phyloP scores from a whole-genome alignment of 2,329 filamentous ascomycete genomes.

The Pseudocercospora vitis region DNA sequence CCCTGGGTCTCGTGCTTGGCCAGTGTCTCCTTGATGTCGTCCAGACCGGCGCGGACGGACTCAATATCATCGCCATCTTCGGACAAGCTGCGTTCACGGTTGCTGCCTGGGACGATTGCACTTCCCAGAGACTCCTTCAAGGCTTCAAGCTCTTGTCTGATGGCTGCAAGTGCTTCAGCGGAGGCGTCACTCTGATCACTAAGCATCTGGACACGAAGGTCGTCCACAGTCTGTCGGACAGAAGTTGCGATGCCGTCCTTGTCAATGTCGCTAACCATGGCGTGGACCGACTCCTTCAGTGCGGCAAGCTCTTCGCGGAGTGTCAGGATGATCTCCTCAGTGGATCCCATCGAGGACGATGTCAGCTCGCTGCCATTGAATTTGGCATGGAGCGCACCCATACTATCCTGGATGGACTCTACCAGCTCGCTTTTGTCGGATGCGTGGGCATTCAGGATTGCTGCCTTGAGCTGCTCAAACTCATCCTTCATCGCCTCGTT shows the following conservation, averaged over 20 bases:
- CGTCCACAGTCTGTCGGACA: slow-evolving; percentile 53
- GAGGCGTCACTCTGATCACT: slow-evolving; percentile 44
- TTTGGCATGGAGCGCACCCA: slow-evolving; percentile 50
- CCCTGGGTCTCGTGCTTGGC: slow-evolving; percentile 28
- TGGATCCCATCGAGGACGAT: slow-evolving; percentile 36
- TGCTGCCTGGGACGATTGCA: slow-evolving; percentile 42
- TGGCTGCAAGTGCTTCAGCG: slow-evolving; percentile 43
- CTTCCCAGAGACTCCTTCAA: slow-evolving; percentile 46
- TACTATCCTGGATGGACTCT: slow-evolving; percentile 57
- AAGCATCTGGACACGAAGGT: slow-evolving; percentile 42
- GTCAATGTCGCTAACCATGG: slow-evolving; percentile 52
- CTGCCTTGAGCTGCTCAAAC: slow-evolving; percentile 76
- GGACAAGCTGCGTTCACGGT: slow-evolving; percentile 9
- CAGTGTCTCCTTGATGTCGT: slow-evolving; percentile 43
- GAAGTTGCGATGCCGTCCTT: slow-evolving; percentile 66
- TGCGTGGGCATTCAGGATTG: slow-evolving; percentile 63
- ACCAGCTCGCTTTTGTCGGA: slow-evolving; percentile 62
- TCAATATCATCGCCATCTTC: slow-evolving; percentile 27
- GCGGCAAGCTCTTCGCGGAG: slow-evolving; percentile 63
- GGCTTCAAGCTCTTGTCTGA: slow-evolving; percentile 46
- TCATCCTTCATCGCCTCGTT: slow-evolving; percentile 76
- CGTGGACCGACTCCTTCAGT: slow-evolving; percentile 58
- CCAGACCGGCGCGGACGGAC: slow-evolving; percentile 34
- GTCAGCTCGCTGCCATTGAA: slow-evolving; percentile 41
- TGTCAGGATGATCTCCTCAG: slow-evolving; percentile 48